A percentile compares a stretch with the other conserved stretches of the same genome.
These are phyloP conservation scores for Dothidotthia symphoricarpi DNA, from an alignment of 2,329 filamentous ascomycete species.

Conservation along the genomic window DNA sequence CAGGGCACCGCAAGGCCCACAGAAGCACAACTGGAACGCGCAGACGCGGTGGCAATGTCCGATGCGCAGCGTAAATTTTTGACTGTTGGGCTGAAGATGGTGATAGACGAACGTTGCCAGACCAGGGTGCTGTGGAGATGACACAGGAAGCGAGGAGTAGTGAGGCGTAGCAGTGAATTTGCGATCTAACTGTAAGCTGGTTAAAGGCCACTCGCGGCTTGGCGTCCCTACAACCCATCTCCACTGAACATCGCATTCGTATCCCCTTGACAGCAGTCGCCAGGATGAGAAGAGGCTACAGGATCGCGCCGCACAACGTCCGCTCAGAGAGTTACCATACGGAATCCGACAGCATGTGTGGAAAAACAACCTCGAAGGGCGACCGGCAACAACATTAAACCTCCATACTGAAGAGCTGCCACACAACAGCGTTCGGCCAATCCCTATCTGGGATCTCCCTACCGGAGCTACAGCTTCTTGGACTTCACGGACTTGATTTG, in stretches of 20 bases:
- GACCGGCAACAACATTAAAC: too few relatives aligned
- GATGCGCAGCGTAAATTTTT: slow-evolving; percentile 15
- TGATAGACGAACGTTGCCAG: slow-evolving; percentile 4
- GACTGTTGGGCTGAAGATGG: slow-evolving; percentile 17
- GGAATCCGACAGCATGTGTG: too few relatives aligned
- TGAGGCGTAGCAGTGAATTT: slow-evolving; percentile 1
- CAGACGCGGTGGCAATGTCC: slow-evolving; percentile 19
- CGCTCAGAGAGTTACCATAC: too few relatives aligned
- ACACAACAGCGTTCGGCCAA: too few relatives aligned
- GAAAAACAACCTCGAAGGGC: too few relatives aligned
- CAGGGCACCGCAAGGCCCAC: slow-evolving; percentile 22
- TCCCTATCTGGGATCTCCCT: slow-evolving; percentile 7
- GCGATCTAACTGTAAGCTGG: too few relatives aligned
- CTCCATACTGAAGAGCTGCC: too few relatives aligned
- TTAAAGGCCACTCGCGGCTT: not conserved
- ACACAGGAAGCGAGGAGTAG: slow-evolving; percentile 1
- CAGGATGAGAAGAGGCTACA: too few relatives aligned
- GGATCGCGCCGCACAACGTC: too few relatives aligned
- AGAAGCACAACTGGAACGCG: slow-evolving; percentile 23
- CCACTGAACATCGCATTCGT: too few relatives aligned
- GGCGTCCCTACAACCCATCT: too few relatives aligned
- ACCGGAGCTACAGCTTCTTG: slow-evolving; percentile 3
- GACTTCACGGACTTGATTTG: slow-evolving; percentile 3
- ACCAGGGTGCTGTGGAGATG: slow-evolving; percentile 5
- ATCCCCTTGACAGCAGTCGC: too few relatives aligned